Base-by-base conservation (phyloP, 2,329 filamentous ascomycete genomes). In the Cephalotrichum gorgonifer region DNA sequence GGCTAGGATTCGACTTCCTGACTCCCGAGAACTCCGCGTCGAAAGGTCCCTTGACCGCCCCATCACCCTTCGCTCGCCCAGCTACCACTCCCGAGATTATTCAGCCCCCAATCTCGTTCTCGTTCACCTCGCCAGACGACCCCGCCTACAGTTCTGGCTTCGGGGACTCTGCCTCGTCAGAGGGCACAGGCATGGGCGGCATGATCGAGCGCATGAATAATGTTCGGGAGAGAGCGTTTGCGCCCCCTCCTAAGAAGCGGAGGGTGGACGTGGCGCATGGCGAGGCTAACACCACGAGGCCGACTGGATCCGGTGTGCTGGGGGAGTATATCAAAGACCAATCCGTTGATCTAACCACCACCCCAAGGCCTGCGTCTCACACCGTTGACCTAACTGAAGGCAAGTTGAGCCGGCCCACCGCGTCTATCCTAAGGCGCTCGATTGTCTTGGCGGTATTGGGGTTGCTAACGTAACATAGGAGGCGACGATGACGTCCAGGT, bases 161-260 rank as follows among this genome's bases (percentile, higher is more conserved):
- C 42, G 53, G 53, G 7, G 53, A 47, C 35, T 49, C 14, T 23
- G 52, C 17, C n/a, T 56, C 43, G 17, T 52, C 47, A 31, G 60
- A 35, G 15, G 22, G 20, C 15, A n/a, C 25, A 46, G 76, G 78
- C 25, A 74, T 79, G 55, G 72, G 75, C 9, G 67, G 68, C 49
- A 79, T 89, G 68, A 79, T 95, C 43, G 87, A 94, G 63, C 77
- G 80, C 28, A 73, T 89, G 61, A 87, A 90, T 61, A 82, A 84
- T 55, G 78, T 94, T 14, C 76, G 86, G 55, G 75, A 83, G 47
- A 84, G 89, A 25, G 57, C 70, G 59, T 53, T 72, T 62, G 38
- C 39, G 27, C 72, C 75, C 3, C 79, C 85, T 20, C 68, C 73
- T 26, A 91, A 91, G 66, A 81, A 81, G 47, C 67, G 80, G 48